Evolutionary conservation across 164 flowering plant species (phyloP).

Genomic region (Kalanchoe fedtschenkoi): DNA sequence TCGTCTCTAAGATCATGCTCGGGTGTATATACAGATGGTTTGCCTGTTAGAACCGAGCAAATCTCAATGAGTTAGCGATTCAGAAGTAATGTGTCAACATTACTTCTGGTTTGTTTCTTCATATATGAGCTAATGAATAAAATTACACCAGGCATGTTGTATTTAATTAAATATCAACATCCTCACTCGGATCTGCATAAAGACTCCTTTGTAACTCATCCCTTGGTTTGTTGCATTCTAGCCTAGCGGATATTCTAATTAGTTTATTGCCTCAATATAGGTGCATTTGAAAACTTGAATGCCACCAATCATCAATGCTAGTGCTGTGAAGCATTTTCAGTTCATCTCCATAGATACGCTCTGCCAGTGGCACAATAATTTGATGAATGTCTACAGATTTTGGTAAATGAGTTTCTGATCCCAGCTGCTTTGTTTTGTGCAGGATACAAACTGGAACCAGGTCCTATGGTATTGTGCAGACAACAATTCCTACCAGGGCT

Average conservation of each 20-base stretch:
- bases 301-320: not conserved
- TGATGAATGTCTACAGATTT: not conserved
- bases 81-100: not conserved
- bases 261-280: not conserved
- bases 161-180: not conserved
- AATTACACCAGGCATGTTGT: not conserved
- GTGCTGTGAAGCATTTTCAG: not conserved
- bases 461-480: slow-evolving; percentile 63
- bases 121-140: not conserved
- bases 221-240: not conserved
- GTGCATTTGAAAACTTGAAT: not conserved
- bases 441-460: slow-evolving; percentile 73
- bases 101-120: not conserved
- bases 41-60: not conserved
- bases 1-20: not conserved
- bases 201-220: not conserved
- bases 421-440: slow-evolving; percentile 12
- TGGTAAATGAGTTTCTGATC: not conserved
- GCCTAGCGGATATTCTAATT: not conserved
- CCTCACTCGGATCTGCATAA: not conserved
- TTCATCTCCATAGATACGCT: not conserved
- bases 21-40: not conserved
- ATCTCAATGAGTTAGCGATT: not conserved
- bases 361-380: not conserved
- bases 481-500: slow-evolving; percentile 68